Evolutionary conservation across 768 basidiomycete species (phyloP).

Genomic region (Termitomyces bulborhizus): DNA sequence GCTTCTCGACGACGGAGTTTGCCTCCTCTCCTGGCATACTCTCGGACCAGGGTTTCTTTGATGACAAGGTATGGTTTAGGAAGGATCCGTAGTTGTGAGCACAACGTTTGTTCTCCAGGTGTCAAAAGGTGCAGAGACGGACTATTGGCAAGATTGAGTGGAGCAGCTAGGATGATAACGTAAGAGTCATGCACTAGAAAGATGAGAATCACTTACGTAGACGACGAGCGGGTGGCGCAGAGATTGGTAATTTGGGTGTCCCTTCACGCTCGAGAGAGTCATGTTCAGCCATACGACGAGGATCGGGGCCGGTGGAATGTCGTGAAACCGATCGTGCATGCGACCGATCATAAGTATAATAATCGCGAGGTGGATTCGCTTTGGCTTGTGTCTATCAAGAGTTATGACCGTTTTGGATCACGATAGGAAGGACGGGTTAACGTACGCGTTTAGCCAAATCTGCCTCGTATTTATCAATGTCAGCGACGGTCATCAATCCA

Average conservation of each 20-base stretch:
- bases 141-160: constrained; percentile 88
- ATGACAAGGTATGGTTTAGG: constrained; percentile 95
- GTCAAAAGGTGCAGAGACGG: constrained; percentile 88
- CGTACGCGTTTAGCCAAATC: constrained; percentile 67
- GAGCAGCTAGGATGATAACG: constrained; percentile 31
- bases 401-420: neutral
- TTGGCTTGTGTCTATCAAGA: constrained; percentile 53
- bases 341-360: constrained; percentile 43
- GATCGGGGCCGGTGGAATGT: constrained; percentile 50
- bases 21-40: constrained; percentile 86
- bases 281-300: constrained; percentile 39
- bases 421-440: neutral
- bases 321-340: constrained; percentile 47
- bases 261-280: constrained; percentile 57
- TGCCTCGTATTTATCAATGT: constrained; percentile 84
- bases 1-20: constrained; percentile 86
- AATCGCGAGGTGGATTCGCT: constrained; percentile 49
- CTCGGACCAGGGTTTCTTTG: constrained; percentile 91
- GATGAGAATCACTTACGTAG: constrained; percentile 30
- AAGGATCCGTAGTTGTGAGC: constrained; percentile 83
- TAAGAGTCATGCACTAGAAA: neutral
- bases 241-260: constrained; percentile 44
- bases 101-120: constrained; percentile 80
- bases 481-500: constrained; percentile 78
- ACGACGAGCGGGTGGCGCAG: constrained; percentile 32